Conservation (phyloP, 2,329 filamentous ascomycete genomes). For the Alternaria ethzedia region DNA sequence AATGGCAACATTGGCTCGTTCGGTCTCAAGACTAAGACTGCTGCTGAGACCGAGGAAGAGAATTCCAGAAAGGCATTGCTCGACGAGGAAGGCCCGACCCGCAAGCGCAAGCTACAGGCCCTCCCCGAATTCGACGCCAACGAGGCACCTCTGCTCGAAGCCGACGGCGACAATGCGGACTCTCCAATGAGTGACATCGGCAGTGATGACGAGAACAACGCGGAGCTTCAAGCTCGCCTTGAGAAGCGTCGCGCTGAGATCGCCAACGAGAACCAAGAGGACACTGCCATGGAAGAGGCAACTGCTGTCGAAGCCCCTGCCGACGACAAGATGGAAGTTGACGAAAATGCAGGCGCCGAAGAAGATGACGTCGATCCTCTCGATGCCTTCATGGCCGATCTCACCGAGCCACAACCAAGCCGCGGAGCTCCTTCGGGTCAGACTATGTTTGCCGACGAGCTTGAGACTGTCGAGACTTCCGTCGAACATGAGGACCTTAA, state of each 20-base stretch:
- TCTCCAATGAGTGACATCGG: slow-evolving; percentile 77
- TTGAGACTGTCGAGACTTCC: slow-evolving; percentile 71
- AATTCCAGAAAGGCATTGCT: slow-evolving; percentile 82
- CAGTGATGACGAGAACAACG: slow-evolving; percentile 86
- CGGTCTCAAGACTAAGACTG: slow-evolving; percentile 70
- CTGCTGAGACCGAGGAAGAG: slow-evolving; percentile 69
- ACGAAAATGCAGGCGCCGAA: slow-evolving; percentile 54
- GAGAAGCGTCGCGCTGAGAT: slow-evolving; percentile 75
- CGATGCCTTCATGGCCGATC: slow-evolving; percentile 93
- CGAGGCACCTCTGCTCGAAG: slow-evolving; percentile 48
- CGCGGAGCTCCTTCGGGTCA: slow-evolving; percentile 71
- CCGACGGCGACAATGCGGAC: slow-evolving; percentile 66
- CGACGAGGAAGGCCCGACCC: slow-evolving; percentile 78
- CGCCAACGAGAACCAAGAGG: slow-evolving; percentile 60
- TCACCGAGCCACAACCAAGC: slow-evolving; percentile 49
- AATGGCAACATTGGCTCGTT: slow-evolving; percentile 82
- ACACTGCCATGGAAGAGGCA: slow-evolving; percentile 55
- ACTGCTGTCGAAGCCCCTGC: slow-evolving; percentile 27
- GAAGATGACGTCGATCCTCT: slow-evolving; percentile 85
- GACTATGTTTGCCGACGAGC: slow-evolving; percentile 84
- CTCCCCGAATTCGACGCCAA: slow-evolving; percentile 72
- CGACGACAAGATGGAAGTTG: slow-evolving; percentile 63
- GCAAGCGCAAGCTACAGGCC: slow-evolving; percentile 84
- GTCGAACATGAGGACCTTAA: slow-evolving; percentile 63
- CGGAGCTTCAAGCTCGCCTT: slow-evolving; percentile 77